These are phyloP conservation scores for Colletotrichum viniferum DNA, from an alignment of 2,329 filamentous ascomycete species.

Conservation along the genomic window DNA sequence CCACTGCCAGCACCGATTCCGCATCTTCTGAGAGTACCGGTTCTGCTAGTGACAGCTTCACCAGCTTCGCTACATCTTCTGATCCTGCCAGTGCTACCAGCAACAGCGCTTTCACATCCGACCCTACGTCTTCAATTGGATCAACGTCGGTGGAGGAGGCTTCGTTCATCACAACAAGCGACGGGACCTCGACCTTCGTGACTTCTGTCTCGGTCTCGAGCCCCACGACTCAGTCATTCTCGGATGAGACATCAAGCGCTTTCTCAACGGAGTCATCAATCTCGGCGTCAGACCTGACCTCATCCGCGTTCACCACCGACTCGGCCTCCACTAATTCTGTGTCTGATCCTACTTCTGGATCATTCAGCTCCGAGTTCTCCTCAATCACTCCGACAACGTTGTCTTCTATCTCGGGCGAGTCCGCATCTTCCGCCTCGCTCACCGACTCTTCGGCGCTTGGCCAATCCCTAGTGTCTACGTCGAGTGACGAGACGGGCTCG, in stretches of 20 bases:
- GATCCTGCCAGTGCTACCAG: background rate
- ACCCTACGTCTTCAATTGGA: background rate
- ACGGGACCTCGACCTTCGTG: background rate
- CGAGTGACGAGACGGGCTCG: background rate
- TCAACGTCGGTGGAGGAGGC: background rate
- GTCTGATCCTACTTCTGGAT: background rate
- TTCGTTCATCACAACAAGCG: background rate
- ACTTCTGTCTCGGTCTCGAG: background rate
- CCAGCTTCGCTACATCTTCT: background rate
- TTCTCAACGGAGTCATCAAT: background rate
- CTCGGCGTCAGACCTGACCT: background rate
- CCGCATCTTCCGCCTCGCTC: background rate
- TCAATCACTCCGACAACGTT: background rate
- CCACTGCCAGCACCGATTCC: background rate
- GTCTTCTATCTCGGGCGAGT: background rate
- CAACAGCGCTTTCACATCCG: background rate
- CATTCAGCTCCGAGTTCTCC: background rate
- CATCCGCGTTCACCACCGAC: background rate
- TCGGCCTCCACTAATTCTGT: background rate
- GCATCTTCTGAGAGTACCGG: background rate
- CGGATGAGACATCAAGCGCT: background rate
- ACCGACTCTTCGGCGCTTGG: background rate
- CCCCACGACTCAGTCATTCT: background rate
- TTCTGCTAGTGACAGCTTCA: background rate
- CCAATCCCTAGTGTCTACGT: background rate